These are phyloP conservation scores for Penicillium sp. DNA, from an alignment of 2,329 filamentous ascomycete species.

Conservation along the genomic window DNA sequence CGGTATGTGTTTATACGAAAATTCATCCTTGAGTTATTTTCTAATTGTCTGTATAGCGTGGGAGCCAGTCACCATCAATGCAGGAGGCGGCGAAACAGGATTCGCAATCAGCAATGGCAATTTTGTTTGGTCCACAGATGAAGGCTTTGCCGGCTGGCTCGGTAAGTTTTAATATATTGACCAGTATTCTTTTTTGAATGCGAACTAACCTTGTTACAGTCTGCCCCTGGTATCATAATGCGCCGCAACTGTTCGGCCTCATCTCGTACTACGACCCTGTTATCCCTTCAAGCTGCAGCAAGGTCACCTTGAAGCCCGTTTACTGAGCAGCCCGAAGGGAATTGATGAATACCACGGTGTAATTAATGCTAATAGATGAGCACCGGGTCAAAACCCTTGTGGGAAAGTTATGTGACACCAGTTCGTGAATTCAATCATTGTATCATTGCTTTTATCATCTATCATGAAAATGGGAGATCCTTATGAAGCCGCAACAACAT, in stretches of 20 bases:
- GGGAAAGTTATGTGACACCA: background rate
- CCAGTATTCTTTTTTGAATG: background rate
- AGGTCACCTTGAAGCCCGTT: constrained; percentile 30
- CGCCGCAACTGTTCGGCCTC: constrained; percentile 43
- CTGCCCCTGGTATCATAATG: constrained; percentile 43
- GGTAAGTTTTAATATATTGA: constrained; percentile 30
- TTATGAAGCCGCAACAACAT: constrained; percentile 9
- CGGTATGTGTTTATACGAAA: constrained; percentile 27
- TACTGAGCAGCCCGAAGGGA: background rate
- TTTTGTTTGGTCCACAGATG: constrained; percentile 29
- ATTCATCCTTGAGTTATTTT: background rate
- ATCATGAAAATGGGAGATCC: constrained; percentile 8
- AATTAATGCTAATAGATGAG: background rate
- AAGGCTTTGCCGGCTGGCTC: constrained; percentile 42
- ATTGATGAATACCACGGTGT: background rate
- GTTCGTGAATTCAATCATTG: background rate
- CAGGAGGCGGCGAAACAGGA: constrained; percentile 28
- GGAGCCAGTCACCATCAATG: constrained; percentile 38
- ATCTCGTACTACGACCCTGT: constrained; percentile 22
- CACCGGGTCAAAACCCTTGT: too few species aligned
- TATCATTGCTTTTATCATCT: constrained; percentile 11
- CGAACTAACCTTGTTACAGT: constrained; percentile 23
- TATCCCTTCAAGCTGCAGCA: constrained; percentile 36
- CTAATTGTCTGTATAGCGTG: constrained; percentile 29
- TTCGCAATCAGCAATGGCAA: constrained; percentile 32